Evolutionary conservation across 2,329 filamentous ascomycete species (phyloP).

Genomic region (Dactylella cylindrospora): DNA sequence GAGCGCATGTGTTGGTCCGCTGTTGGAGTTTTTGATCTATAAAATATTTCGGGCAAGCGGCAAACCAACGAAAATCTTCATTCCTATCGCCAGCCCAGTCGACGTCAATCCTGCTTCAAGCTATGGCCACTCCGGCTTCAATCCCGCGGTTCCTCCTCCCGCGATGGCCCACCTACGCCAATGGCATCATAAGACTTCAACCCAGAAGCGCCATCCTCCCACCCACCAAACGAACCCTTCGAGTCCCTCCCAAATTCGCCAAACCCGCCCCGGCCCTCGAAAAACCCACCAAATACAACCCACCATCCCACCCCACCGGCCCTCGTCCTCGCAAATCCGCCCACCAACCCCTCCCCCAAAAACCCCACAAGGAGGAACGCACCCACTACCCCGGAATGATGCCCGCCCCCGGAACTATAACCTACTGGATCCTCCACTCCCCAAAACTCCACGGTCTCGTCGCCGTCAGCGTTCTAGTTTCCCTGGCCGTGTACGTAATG

Average conservation of each 20-base stretch:
- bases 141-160: slow-evolving; percentile 33
- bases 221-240: slow-evolving; percentile 27
- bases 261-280: slow-evolving; percentile 59
- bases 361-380: slow-evolving; percentile 68
- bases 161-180: slow-evolving; percentile 27
- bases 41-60: too few relatives aligned
- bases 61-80: too few relatives aligned
- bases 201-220: slow-evolving; percentile 3
- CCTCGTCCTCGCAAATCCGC: slow-evolving; percentile 64
- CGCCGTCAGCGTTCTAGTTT: slow-evolving; percentile 58
- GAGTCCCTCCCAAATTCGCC: slow-evolving; percentile 37
- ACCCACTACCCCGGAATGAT: slow-evolving; percentile 84
- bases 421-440: slow-evolving; percentile 82
- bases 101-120: too few relatives aligned
- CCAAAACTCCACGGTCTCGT: slow-evolving; percentile 75
- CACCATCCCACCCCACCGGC: slow-evolving; percentile 73
- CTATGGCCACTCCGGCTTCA: slow-evolving; percentile 25
- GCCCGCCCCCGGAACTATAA: slow-evolving; percentile 76
- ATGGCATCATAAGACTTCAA: slow-evolving; percentile 23
- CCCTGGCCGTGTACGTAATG: slow-evolving; percentile 34
- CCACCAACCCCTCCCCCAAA: slow-evolving; percentile 55
- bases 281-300: slow-evolving; percentile 84
- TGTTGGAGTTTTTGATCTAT: too few relatives aligned
- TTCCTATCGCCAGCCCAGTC: too few relatives aligned
- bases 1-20: too few relatives aligned